A percentile compares a stretch with the other conserved stretches of the same genome.
These are phyloP conservation scores for Esteya vermicola DNA, from an alignment of 2,329 filamentous ascomycete genomes.

Conservation along the genomic window DNA sequence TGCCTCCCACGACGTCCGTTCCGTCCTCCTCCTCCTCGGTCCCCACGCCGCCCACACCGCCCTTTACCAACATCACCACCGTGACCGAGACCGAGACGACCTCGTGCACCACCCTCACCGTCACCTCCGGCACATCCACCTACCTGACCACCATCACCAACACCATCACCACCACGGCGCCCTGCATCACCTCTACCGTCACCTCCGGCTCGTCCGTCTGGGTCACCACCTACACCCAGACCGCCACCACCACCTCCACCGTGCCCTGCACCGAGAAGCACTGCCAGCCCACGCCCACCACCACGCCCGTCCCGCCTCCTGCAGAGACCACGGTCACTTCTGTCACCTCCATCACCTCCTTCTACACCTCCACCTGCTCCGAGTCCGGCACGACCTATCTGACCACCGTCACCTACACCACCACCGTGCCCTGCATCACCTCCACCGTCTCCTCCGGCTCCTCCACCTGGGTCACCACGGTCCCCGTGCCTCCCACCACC, in stretches of 20 bases:
- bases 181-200: neutral
- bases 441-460: neutral
- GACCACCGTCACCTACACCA: neutral
- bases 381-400: neutral
- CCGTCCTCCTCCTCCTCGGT: neutral
- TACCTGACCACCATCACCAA: conserved; percentile 1
- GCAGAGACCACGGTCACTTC: neutral
- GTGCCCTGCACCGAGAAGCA: neutral
- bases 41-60: neutral
- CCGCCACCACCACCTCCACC: neutral
- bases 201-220: neutral
- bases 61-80: conserved; percentile 1
- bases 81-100: neutral
- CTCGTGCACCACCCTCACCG: neutral
- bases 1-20: neutral
- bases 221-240: neutral
- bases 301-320: neutral
- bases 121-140: neutral
- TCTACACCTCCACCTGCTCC: neutral
- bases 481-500: neutral
- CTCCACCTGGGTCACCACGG: neutral
- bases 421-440: neutral
- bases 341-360: neutral
- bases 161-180: neutral
- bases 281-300: neutral